Conservation (phyloP, 495 filamentous ascomycete species). For the Evernia prunastri region DNA sequence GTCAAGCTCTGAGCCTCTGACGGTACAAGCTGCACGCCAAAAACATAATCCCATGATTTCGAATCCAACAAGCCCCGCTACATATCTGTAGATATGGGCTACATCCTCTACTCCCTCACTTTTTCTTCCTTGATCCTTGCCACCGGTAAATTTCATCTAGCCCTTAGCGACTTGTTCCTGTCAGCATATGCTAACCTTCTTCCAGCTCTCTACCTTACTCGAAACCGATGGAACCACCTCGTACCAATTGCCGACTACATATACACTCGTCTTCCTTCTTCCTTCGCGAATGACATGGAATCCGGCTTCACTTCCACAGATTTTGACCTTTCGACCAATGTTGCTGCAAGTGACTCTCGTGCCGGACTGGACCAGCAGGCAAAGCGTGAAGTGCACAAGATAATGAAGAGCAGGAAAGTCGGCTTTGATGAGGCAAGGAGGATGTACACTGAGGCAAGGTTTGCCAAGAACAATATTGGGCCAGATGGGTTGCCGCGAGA, state of each 20-base stretch:
- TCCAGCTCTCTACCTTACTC: slow-evolving; percentile 68
- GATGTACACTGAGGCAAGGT: slow-evolving; percentile 74
- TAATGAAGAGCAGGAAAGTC: slow-evolving; percentile 76
- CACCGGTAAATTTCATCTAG: slow-evolving; percentile 43
- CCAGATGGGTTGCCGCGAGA: slow-evolving; percentile 82
- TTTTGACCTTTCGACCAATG: slow-evolving; percentile 75
- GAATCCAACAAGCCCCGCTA: background rate
- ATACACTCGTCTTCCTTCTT: slow-evolving; percentile 67
- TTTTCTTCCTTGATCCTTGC: slow-evolving; percentile 56
- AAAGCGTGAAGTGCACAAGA: slow-evolving; percentile 72
- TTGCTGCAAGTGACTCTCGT: slow-evolving; percentile 67
- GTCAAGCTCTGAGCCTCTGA: background rate
- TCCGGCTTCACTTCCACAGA: slow-evolving; percentile 71
- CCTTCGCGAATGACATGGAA: slow-evolving; percentile 75
- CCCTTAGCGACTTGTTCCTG: slow-evolving; percentile 7
- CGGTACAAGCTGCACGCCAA: slow-evolving; percentile 7
- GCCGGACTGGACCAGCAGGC: slow-evolving; percentile 70
- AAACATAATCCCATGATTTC: background rate
- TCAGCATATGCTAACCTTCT: slow-evolving; percentile 21
- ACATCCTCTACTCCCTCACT: slow-evolving; percentile 69
- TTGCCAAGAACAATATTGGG: slow-evolving; percentile 79
- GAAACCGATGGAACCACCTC: slow-evolving; percentile 63
- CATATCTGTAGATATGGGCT: slow-evolving; percentile 47
- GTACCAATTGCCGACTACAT: slow-evolving; percentile 51
- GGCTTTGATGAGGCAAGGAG: slow-evolving; percentile 87